Evolutionary conservation across 2,329 filamentous ascomycete species (phyloP), one percentile per base, ranked within the genome.

Genomic region (Capronia americana): DNA sequence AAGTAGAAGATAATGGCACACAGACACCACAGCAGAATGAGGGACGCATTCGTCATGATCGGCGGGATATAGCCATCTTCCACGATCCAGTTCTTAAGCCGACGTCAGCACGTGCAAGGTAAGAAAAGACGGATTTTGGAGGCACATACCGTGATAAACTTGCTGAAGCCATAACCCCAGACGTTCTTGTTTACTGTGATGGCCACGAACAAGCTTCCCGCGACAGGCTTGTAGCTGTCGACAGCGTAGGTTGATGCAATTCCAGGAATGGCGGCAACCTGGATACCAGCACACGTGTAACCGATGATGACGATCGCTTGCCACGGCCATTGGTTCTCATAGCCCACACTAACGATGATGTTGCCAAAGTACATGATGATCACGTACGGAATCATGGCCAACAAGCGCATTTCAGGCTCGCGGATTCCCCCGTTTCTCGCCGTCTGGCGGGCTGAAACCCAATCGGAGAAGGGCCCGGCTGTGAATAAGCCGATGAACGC

Each of bases 171-270:
- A 73, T 87, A 88, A 0, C 87, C 86, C 85, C 85, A 88, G 0
- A 88, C 62, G 64, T 88, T 88, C 78, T 89, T 89, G 72, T 87
- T 87, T 54, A 89, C 85, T 59, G 86, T 89, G 69, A 87, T 84
- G 7, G 83, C 79, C 0, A 88, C 86, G 73, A 89, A 86, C 56
- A 89, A 77, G 2, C 81, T 82, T 2, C 87, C 86, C 0, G 86
- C 82, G 2, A 88, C 84, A 0, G 87, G 85, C 76, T 89, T 89
- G 75, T 90, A 89, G 63, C 82, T 84, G 74, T 90, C 87, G 17
- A 89, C 83, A 0, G 86, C 85, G 71, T 89, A 89, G 79, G 77
- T 79, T 38, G 80, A 84, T 4, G 79, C 81, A 64, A 90, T 89
- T 12, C 83, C 82, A 0, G 87, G 87, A 12, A 90, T 75, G 0